Evolutionary conservation across 2,329 filamentous ascomycete species (phyloP), one percentile per base, ranked within the genome.

Genomic region (Mariannaea sp.): DNA sequence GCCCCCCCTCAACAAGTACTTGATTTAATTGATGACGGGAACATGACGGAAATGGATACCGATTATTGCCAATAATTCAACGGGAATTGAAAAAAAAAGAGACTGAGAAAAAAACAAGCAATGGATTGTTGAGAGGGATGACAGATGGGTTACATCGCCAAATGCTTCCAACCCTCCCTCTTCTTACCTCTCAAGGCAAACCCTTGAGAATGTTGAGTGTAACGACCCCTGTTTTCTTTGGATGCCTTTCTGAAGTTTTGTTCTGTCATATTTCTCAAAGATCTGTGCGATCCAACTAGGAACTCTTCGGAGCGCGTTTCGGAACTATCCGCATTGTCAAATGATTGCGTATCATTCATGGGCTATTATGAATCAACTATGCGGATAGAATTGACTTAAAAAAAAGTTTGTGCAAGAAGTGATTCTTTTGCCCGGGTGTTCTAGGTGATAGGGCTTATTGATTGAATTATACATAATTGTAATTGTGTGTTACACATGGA

Each of bases 81-180:
- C n/a, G n/a, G n/a, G n/a, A n/a, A n/a, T n/a, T n/a, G n/a, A n/a
- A n/a, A n/a, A n/a, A n/a, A n/a, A n/a, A n/a, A n/a, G n/a, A n/a
- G n/a, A n/a, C n/a, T n/a, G n/a, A 8, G n/a, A 7, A 17, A 10
- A 19, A 38, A 7, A 10, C n/a, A 39, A 22, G 19, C 22, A n/a
- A 22, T 6, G 3, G 19, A 39, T 19, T 20, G 35, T 39, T 39
- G 35, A 10, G 19, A 16, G 14, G 40, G 30, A 20, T n/a, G n/a
- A 7, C 8, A 30, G 35, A 40, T 14, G 22, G 26, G 53, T 22
- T 52, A 57, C 56, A 55, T 51, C 38, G 49, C 39, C 49, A 51
- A 52, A 57, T 30, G 44, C 14, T 57, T 32, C 22, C 19, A 19
- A 16, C 29, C 13, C 35, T 36, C 33, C 29, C n/a, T 27, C 14